Percentiles rank a stretch among this genome's conserved stretches.
Conservation (phyloP, 2,329 filamentous ascomycete genomes). For the Chaetomium strumarium region DNA sequence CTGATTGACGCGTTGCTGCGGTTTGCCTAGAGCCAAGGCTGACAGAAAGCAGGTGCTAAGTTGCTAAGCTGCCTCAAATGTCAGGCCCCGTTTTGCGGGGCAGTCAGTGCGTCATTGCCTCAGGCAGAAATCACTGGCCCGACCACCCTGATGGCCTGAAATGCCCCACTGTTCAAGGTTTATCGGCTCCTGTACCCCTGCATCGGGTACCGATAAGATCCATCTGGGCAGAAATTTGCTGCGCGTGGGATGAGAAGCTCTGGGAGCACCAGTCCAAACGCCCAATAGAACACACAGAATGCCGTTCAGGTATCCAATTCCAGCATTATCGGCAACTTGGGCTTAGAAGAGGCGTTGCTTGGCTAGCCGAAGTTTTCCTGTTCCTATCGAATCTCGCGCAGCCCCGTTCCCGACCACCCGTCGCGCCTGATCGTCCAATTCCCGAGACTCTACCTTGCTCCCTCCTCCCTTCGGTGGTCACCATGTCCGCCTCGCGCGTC, state of each 20-base stretch:
- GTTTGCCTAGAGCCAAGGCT: conserved; percentile 32
- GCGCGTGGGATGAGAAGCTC: conserved; percentile 14
- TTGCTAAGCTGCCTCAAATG: conserved; percentile 20
- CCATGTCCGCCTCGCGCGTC: conserved; percentile 38
- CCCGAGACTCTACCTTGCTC: conserved; percentile 9
- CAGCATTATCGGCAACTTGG: conserved; percentile 17
- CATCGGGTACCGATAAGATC: conserved; percentile 22
- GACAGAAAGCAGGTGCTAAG: too few relatives aligned
- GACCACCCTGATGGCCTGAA: background rate
- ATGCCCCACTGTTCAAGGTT: conserved; percentile 15
- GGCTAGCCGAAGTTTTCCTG: conserved; percentile 11
- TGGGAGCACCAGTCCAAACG: conserved; percentile 17
- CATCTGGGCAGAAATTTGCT: conserved; percentile 27
- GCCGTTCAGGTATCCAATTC: conserved; percentile 12
- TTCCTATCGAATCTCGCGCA: conserved; percentile 6
- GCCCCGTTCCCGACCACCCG: conserved; percentile 11
- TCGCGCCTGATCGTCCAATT: conserved; percentile 9
- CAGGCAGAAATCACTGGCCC: too few relatives aligned
- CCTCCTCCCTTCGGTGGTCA: conserved; percentile 31
- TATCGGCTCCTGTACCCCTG: conserved; percentile 20
- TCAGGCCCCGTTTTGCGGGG: conserved; percentile 8
- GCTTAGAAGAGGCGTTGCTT: conserved; percentile 13
- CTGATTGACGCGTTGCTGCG: conserved; percentile 32
- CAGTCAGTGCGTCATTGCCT: too few relatives aligned
- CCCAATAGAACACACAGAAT: conserved; percentile 21